Evolutionary conservation across 2,329 filamentous ascomycete genomes (phyloP).

Genomic region (Penicillium sp.): DNA sequence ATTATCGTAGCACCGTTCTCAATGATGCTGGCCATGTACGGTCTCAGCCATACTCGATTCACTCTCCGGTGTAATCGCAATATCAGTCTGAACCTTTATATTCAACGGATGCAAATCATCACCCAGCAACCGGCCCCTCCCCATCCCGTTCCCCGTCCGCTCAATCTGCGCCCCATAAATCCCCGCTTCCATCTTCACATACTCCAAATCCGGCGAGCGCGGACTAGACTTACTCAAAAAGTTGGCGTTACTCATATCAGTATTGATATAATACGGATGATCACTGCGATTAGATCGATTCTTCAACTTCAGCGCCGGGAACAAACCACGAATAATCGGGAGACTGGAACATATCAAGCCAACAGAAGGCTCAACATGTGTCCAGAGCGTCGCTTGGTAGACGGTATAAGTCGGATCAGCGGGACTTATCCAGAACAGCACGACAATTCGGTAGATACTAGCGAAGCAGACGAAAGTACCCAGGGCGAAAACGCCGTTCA

Average conservation of each 20-base stretch:
- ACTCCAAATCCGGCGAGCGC: slow-evolving; percentile 36
- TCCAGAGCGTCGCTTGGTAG: slow-evolving; percentile 44
- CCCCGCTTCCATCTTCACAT: slow-evolving; percentile 38
- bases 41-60: slow-evolving; percentile 24
- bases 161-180: slow-evolving; percentile 27
- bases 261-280: slow-evolving; percentile 36
- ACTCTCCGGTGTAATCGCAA: slow-evolving; percentile 35
- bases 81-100: slow-evolving; percentile 42
- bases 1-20: slow-evolving; percentile 1
- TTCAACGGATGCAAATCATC: slow-evolving; percentile 26
- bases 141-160: slow-evolving; percentile 9
- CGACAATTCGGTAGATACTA: slow-evolving; percentile 45
- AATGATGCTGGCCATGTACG: background rate
- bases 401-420: slow-evolving; percentile 43
- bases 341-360: slow-evolving; percentile 45
- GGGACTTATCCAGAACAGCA: slow-evolving; percentile 41
- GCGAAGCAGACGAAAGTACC: slow-evolving; percentile 45
- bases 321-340: slow-evolving; percentile 43
- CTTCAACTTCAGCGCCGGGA: slow-evolving; percentile 36
- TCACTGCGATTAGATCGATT: slow-evolving; percentile 31
- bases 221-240: slow-evolving; percentile 34
- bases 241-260: slow-evolving; percentile 33
- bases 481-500: slow-evolving; percentile 42
- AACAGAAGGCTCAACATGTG: slow-evolving; percentile 43
- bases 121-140: slow-evolving; percentile 13